Base-by-base conservation (phyloP, 1,284 basidiomycete genomes). In the Blastosporella zonata region DNA sequence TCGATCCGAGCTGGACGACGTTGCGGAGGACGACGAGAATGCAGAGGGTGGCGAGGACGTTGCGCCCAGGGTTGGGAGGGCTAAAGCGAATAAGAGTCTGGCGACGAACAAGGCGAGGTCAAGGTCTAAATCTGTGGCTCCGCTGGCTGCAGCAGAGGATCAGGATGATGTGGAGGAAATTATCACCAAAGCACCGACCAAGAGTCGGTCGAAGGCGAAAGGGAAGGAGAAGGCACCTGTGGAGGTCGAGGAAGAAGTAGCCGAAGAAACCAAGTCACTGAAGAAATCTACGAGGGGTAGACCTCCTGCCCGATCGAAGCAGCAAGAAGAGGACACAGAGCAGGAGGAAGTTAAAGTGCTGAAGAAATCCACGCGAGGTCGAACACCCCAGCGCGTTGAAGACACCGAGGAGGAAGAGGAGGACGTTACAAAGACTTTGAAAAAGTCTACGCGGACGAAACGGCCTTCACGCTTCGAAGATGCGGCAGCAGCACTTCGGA, bases 1-100 rank as follows among this genome's bases (percentile, higher is more conserved):
- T 34, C 59, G 63, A 23, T 52, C 61, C 18, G 58, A 55, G 5
- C 51, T 64, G 38, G 60, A 60, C 15, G 54, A 65, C 31, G 61
- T 66, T 4, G 56, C 49, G 6, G 63, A 67, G 46, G 52, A 54
- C 22, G 43, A 31, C 31, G 61, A 62, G 28, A 55, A 62, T 15
- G 59, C 47, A 10, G 63, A 64, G 39, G 47, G 49, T 10, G 58
- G 48, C 10, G 59, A 55, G 6, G 52, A 45, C 2, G 47, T 22
- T 15, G 33, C 38, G 20, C 49, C 52, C 25, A 43, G 47, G 22
- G 35, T 36, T 37, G 43, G 20, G 17, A 49, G 56, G 31, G 50
- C 57, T n/a, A 59, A 62, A n/a, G 52, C 54, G 34, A 56, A 50
- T 50, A 55, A 56, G 53, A 55, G 48, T 39, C 21, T 50, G 13